A percentile compares a stretch with the other conserved stretches of the same genome.
phyloP scores from a whole-genome alignment of 768 basidiomycete species.

The Phlebiopsis flavidoalba region DNA sequence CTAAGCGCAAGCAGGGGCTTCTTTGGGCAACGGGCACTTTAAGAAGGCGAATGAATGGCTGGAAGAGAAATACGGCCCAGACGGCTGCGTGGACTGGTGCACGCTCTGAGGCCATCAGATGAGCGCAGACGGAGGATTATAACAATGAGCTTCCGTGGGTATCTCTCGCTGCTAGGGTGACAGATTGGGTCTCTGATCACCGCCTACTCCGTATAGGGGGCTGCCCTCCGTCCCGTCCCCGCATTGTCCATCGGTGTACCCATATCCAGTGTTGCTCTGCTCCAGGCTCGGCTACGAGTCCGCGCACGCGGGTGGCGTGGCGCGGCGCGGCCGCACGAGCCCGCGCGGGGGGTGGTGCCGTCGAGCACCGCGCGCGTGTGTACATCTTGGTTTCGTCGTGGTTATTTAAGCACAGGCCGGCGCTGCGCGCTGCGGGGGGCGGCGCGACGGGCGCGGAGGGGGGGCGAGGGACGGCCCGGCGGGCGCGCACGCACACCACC shows the following conservation, averaged over 20 bases:
- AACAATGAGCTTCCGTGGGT: conserved; percentile 2
- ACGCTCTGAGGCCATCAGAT: conserved; percentile 2
- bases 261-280: not conserved
- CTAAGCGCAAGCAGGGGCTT: conserved; percentile 75
- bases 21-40: conserved; percentile 87
- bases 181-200: conserved; percentile 3
- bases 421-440: not conserved
- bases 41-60: conserved; percentile 85
- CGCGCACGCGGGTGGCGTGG: not conserved
- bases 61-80: conserved; percentile 66
- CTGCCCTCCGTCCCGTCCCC: not conserved
- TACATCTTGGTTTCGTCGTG: not conserved
- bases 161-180: conserved; percentile 1
- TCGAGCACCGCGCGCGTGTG: not conserved
- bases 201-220: not conserved
- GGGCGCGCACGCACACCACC: too few species aligned
- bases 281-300: not conserved
- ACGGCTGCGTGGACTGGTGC: conserved; percentile 74
- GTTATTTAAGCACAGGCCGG: not conserved
- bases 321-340: not conserved
- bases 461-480: too few species aligned
- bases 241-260: not conserved
- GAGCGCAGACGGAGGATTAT: not conserved
- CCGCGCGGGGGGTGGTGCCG: not conserved
- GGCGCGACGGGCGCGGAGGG: too few species aligned